Evolutionary conservation across 2,329 filamentous ascomycete species (phyloP).

Genomic region (Tolypocladium ophioglossoides): DNA sequence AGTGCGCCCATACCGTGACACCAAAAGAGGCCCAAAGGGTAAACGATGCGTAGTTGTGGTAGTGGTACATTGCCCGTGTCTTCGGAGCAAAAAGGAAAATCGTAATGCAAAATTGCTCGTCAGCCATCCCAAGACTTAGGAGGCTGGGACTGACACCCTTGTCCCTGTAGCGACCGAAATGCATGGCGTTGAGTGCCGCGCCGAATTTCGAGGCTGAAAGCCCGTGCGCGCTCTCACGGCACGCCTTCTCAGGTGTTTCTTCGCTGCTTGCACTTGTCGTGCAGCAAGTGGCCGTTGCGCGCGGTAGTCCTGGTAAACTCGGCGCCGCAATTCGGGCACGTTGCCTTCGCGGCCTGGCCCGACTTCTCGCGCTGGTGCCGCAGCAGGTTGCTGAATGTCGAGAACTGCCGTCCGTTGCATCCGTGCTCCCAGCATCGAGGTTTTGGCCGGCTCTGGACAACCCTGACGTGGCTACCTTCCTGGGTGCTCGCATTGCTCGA

Average conservation of each 20-base stretch:
- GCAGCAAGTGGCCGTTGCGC: conserved; percentile 71
- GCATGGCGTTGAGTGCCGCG: not conserved
- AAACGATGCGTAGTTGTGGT: not conserved
- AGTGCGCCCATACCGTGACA: not conserved
- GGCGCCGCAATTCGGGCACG: conserved; percentile 82
- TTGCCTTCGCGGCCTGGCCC: conserved; percentile 78
- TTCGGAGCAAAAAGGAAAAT: not conserved
- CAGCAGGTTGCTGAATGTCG: conserved; percentile 89
- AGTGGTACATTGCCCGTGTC: not conserved
- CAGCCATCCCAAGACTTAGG: not conserved
- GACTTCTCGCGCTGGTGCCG: conserved; percentile 92
- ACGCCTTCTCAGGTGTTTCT: conserved; percentile 14
- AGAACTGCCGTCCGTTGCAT: conserved; percentile 91
- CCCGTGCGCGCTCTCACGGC: not conserved
- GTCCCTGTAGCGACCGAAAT: not conserved
- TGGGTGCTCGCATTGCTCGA: conserved; percentile 22
- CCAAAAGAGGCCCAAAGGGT: not conserved
- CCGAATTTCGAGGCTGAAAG: not conserved
- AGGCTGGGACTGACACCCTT: not conserved
- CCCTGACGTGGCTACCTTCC: conserved; percentile 46
- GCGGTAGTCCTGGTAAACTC: conserved; percentile 87
- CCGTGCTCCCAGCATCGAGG: conserved; percentile 96
- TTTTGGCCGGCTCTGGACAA: conserved; percentile 73
- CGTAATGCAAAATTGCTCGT: not conserved
- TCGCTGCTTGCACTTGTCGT: conserved; percentile 83